Conservation (phyloP, 2,329 filamentous ascomycete genomes). For the Penicillium sp. region DNA sequence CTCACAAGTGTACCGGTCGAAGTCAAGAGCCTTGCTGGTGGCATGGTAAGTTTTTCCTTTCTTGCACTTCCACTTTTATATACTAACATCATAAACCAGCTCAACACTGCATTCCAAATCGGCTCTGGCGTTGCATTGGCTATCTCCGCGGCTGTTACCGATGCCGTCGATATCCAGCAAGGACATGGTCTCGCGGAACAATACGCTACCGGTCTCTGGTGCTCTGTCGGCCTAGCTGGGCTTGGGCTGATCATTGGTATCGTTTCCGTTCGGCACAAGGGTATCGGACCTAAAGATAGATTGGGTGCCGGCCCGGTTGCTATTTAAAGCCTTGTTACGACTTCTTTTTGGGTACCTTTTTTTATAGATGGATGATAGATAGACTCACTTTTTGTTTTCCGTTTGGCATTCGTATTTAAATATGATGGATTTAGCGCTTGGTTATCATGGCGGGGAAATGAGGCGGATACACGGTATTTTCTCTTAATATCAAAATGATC, state of each 20-base stretch:
- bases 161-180: conserved; percentile 38
- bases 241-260: conserved; percentile 29
- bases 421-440: not conserved
- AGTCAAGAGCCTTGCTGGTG: conserved; percentile 41
- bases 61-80: too few species aligned
- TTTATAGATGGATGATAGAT: not conserved
- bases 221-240: conserved; percentile 40
- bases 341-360: not conserved
- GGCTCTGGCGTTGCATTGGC: conserved; percentile 42
- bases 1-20: conserved; percentile 40
- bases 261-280: conserved; percentile 17
- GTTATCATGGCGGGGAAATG: not conserved
- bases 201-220: conserved; percentile 43
- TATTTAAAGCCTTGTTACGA: conserved; percentile 4
- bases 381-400: not conserved
- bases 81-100: conserved; percentile 11
- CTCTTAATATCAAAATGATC: not conserved
- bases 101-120: conserved; percentile 46
- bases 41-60: conserved; percentile 29
- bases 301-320: conserved; percentile 13
- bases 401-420: not conserved
- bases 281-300: conserved; percentile 20
- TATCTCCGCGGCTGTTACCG: conserved; percentile 38
- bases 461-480: not conserved
- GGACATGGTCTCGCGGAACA: conserved; percentile 32